phyloP scores from a whole-genome alignment of 306 rosid genomes.

The Hippophae gyantsensis region DNA sequence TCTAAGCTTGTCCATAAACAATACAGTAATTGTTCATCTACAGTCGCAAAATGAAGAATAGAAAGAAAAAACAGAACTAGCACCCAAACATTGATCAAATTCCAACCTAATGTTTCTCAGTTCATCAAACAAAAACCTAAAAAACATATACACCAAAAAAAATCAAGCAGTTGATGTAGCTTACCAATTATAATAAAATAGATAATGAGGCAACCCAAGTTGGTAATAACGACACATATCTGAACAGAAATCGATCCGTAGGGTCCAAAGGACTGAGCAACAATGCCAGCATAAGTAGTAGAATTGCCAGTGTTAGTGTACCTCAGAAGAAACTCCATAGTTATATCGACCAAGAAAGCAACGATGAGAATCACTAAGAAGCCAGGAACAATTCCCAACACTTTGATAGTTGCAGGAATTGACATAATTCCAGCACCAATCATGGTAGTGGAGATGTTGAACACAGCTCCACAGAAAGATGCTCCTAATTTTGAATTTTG shows the following conservation, averaged over 20 bases:
- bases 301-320: slow-evolving; percentile 36
- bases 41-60: too few relatives aligned
- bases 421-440: slow-evolving; percentile 65
- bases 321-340: slow-evolving; percentile 47
- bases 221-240: slow-evolving; percentile 42
- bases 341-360: slow-evolving; percentile 35
- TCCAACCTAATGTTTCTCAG: too few relatives aligned
- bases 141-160: too few relatives aligned
- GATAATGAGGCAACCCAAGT: slow-evolving; percentile 43
- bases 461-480: slow-evolving; percentile 31
- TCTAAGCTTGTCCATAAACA: too few relatives aligned
- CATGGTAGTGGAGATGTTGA: slow-evolving; percentile 56
- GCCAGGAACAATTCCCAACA: slow-evolving; percentile 46
- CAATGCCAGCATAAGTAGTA: slow-evolving; percentile 41
- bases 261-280: slow-evolving; percentile 41
- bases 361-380: slow-evolving; percentile 28
- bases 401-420: slow-evolving; percentile 54
- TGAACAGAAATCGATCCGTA: slow-evolving; percentile 35
- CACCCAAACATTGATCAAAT: too few relatives aligned
- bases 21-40: too few relatives aligned
- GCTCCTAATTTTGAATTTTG: background rate
- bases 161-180: background rate
- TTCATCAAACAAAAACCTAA: too few relatives aligned
- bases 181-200: slow-evolving; percentile 48
- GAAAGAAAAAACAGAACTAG: too few relatives aligned